Percentiles rank a stretch among this genome's conserved stretches.
Evolutionary conservation across 495 filamentous ascomycete species (phyloP).

Genomic region (Penicillium verhagenii): DNA sequence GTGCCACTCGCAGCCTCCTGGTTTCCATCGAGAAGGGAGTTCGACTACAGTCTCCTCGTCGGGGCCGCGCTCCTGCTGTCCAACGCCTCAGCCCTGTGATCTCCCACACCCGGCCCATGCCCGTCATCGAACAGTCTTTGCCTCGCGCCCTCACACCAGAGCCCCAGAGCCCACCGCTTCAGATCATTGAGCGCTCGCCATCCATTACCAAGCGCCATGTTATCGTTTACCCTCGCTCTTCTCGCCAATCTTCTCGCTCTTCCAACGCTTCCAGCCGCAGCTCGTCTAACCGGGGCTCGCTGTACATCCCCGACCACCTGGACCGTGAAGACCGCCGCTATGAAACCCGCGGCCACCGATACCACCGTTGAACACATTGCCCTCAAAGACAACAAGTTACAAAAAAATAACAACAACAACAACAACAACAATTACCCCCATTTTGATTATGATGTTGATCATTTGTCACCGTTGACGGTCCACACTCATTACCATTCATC

Average conservation of each 20-base stretch:
- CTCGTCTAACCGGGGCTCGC: slow-evolving; percentile 42
- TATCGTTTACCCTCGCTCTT: slow-evolving; percentile 34
- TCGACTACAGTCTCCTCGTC: slow-evolving; percentile 24
- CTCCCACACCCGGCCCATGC: slow-evolving; percentile 8
- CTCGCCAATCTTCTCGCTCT: slow-evolving; percentile 18
- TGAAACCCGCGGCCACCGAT: slow-evolving; percentile 31
- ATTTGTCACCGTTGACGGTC: not conserved
- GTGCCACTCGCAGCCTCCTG: slow-evolving; percentile 42
- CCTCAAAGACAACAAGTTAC: slow-evolving; percentile 26
- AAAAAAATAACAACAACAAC: not conserved
- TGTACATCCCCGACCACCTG: slow-evolving; percentile 39
- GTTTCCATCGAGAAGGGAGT: slow-evolving; percentile 49
- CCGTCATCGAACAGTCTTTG: slow-evolving; percentile 14
- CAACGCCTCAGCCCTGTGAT: not conserved
- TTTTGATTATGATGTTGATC: not conserved
- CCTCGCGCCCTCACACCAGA: slow-evolving; percentile 20
- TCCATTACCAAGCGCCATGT: slow-evolving; percentile 26
- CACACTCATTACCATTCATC: slow-evolving; percentile 11
- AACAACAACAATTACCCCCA: not conserved
- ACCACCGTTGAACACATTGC: slow-evolving; percentile 22
- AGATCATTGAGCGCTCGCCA: slow-evolving; percentile 40
- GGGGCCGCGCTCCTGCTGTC: slow-evolving; percentile 18
- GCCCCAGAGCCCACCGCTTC: slow-evolving; percentile 10
- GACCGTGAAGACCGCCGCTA: slow-evolving; percentile 39
- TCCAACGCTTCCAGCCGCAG: slow-evolving; percentile 27